Evolutionary conservation across 2,329 filamentous ascomycete genomes (phyloP).

Genomic region (Clarireedia monteithiana): DNA sequence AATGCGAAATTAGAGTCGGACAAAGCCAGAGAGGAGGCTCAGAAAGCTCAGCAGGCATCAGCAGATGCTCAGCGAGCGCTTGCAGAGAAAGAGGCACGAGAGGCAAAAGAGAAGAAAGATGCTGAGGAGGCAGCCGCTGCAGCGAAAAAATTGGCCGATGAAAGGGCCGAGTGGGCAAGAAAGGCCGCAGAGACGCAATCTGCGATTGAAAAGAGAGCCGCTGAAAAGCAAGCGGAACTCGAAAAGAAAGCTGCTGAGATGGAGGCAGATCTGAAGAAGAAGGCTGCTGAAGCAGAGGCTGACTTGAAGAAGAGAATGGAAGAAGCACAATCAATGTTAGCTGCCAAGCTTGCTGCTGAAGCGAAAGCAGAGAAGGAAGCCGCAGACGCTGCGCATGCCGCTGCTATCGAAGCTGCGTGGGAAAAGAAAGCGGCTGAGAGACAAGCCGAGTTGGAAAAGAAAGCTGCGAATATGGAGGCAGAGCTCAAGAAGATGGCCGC

Average conservation of each 20-base stretch:
- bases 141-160: constrained; percentile 36
- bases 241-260: constrained; percentile 5
- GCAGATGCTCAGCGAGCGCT: constrained; percentile 36
- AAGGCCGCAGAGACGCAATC: constrained; percentile 37
- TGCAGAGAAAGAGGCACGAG: constrained; percentile 32
- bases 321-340: constrained; percentile 11
- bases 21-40: constrained; percentile 32
- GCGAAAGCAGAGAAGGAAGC: constrained; percentile 16
- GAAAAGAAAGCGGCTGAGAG: constrained; percentile 18
- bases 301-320: constrained; percentile 16
- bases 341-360: constrained; percentile 7
- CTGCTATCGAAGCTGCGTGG: constrained; percentile 12
- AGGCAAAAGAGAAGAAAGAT: constrained; percentile 20
- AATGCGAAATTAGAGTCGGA: constrained; percentile 32
- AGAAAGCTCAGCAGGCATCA: constrained; percentile 17
- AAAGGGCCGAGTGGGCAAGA: constrained; percentile 35
- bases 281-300: constrained; percentile 15
- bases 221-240: background rate
- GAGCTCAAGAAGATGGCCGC: constrained; percentile 29
- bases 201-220: constrained; percentile 15
- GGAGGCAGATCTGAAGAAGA: constrained; percentile 10
- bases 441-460: constrained; percentile 26
- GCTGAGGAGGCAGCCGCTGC: constrained; percentile 31
- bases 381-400: constrained; percentile 3
- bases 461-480: constrained; percentile 31